Evolutionary conservation across 2,329 filamentous ascomycete genomes (phyloP).

Genomic region (Fusarium piperis): DNA sequence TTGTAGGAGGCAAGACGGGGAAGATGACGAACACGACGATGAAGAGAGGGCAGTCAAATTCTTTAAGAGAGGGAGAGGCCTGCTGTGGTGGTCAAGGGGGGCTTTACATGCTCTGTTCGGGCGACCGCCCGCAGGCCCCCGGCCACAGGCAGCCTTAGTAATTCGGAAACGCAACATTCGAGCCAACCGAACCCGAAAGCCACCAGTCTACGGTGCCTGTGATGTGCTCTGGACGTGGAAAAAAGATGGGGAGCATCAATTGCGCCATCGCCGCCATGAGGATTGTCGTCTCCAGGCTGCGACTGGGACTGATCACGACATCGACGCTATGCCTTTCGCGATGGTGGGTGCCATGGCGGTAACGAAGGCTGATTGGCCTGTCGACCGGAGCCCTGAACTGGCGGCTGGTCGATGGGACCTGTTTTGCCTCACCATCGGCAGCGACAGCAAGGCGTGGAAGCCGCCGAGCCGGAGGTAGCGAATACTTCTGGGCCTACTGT

Average conservation of each 20-base stretch:
- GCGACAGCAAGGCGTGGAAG: slow-evolving; percentile 30
- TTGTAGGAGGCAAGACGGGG: slow-evolving; percentile 18
- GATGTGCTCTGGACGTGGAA: slow-evolving; percentile 34
- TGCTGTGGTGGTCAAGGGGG: slow-evolving; percentile 33
- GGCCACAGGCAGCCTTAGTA: slow-evolving; percentile 40
- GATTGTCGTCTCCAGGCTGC: slow-evolving; percentile 42
- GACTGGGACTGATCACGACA: slow-evolving; percentile 60
- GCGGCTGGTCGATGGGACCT: slow-evolving; percentile 38
- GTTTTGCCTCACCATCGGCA: slow-evolving; percentile 36
- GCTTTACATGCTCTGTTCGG: slow-evolving; percentile 41
- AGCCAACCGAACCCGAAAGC: slow-evolving; percentile 24
- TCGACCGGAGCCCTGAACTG: slow-evolving; percentile 31
- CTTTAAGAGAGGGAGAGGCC: slow-evolving; percentile 37
- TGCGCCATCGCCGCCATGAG: slow-evolving; percentile 51
- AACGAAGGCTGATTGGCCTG: slow-evolving; percentile 49
- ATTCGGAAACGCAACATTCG: slow-evolving; percentile 36
- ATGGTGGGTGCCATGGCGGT: slow-evolving; percentile 43
- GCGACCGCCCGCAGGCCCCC: slow-evolving; percentile 42
- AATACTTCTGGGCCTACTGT: slow-evolving; percentile 14
- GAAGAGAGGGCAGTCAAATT: slow-evolving; percentile 39
- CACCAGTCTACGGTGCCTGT: slow-evolving; percentile 31
- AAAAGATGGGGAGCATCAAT: slow-evolving; percentile 44
- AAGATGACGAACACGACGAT: slow-evolving; percentile 34
- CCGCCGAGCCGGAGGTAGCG: slow-evolving; percentile 43
- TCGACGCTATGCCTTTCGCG: slow-evolving; percentile 62